Percentiles rank a stretch among this genome's conserved stretches.
phyloP scores from a whole-genome alignment of 805 yeast genomes.

The Tetrapisispora fleetii region DNA sequence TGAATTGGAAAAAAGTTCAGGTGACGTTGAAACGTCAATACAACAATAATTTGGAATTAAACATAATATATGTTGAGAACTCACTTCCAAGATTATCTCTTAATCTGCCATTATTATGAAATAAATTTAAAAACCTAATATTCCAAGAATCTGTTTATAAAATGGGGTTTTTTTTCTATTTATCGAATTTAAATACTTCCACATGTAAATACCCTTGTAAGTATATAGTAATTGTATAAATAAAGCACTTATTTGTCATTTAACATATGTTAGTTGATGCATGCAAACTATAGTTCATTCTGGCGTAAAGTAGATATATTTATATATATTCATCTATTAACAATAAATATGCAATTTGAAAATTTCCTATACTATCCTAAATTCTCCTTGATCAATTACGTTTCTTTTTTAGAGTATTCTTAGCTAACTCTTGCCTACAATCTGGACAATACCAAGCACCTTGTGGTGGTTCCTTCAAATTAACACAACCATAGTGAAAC shows the following conservation, averaged over 20 bases:
- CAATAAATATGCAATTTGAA: too few relatives aligned
- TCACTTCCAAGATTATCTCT: background rate
- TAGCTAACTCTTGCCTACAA: slow-evolving; percentile 40
- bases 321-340: background rate
- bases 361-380: too few relatives aligned
- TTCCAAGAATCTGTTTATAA: too few relatives aligned
- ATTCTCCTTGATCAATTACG: too few relatives aligned
- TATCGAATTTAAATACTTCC: background rate
- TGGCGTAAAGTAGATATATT: background rate
- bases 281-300: background rate
- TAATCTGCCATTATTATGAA: background rate
- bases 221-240: background rate
- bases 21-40: background rate
- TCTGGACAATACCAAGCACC: slow-evolving; percentile 94
- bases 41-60: background rate
- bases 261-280: background rate
- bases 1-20: background rate
- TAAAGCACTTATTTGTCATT: background rate
- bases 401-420: slow-evolving; percentile 22
- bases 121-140: background rate
- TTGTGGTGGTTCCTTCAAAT: slow-evolving; percentile 76
- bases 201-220: slow-evolving; percentile 1
- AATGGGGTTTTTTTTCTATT: too few relatives aligned
- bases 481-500: slow-evolving; percentile 96
- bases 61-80: too few relatives aligned